These are phyloP conservation scores for Monosporozyma aerobia DNA, from an alignment of 805 yeast species.

Conservation along the genomic window DNA sequence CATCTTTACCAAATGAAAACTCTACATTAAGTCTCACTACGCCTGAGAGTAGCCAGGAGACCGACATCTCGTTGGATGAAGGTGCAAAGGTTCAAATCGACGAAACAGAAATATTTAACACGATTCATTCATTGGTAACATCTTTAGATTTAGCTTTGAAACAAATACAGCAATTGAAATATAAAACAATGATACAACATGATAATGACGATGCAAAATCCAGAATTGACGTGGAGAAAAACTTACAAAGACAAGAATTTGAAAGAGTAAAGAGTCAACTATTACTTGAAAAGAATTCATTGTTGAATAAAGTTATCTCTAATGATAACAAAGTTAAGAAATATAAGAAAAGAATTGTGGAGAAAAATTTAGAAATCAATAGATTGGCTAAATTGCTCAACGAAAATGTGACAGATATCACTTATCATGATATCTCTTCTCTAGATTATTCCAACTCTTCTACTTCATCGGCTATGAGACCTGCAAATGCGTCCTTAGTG, in stretches of 20 bases:
- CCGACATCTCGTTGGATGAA: background rate
- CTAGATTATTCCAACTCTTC: constrained; percentile 6
- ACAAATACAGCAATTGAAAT: constrained; percentile 29
- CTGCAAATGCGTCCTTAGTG: background rate
- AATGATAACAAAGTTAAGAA: constrained; percentile 39
- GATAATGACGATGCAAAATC: constrained; percentile 15
- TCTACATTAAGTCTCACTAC: background rate
- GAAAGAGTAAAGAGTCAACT: constrained; percentile 28
- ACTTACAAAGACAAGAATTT: constrained; percentile 27
- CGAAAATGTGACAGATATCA: constrained; percentile 10
- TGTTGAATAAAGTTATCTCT: constrained; percentile 31
- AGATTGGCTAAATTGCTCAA: constrained; percentile 31
- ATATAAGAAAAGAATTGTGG: constrained; percentile 35
- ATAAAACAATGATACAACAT: constrained; percentile 34
- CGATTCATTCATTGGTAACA: constrained; percentile 14
- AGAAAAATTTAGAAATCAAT: constrained; percentile 38
- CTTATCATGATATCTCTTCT: constrained; percentile 6
- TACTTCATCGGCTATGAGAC: constrained; percentile 3
- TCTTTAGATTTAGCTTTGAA: constrained; percentile 20
- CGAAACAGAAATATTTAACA: background rate
- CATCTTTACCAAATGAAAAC: background rate
- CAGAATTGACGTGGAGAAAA: constrained; percentile 23
- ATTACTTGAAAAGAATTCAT: constrained; percentile 28
- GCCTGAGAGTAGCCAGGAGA: background rate
- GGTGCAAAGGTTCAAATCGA: background rate